Conservation (phyloP, 306 rosid species). For the Abrus precatorius region DNA sequence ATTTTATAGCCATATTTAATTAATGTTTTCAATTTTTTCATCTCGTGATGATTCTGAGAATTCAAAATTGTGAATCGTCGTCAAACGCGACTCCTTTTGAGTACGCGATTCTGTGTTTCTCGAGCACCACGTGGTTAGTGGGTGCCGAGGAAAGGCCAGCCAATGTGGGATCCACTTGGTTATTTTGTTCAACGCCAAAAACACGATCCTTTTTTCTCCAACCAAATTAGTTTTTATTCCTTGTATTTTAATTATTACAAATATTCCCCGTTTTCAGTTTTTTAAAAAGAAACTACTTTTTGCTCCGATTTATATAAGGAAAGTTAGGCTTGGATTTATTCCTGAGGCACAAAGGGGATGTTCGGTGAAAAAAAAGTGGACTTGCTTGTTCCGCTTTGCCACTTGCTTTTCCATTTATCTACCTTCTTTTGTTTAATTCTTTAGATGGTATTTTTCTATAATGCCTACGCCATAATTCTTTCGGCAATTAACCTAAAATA, state of each 20-base stretch:
- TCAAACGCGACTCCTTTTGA: constrained; percentile 61
- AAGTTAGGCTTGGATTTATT: constrained; percentile 37
- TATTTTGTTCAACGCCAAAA: constrained; percentile 57
- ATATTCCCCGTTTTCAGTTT: not conserved
- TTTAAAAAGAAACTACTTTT: not conserved
- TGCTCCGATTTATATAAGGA: not conserved
- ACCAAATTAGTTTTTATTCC: not conserved
- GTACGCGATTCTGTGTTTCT: constrained; percentile 53
- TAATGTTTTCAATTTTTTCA: constrained; percentile 13
- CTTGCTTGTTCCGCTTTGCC: constrained; percentile 31
- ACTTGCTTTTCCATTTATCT: constrained; percentile 8
- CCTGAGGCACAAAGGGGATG: constrained; percentile 35
- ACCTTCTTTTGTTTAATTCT: constrained; percentile 15
- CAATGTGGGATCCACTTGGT: constrained; percentile 64
- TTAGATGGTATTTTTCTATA: constrained; percentile 4
- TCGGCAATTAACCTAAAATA: not conserved
- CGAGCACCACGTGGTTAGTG: constrained; percentile 88
- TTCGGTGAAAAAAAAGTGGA: not conserved
- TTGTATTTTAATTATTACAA: no score
- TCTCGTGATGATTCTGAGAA: not conserved
- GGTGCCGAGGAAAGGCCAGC: constrained; percentile 50
- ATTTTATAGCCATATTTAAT: not conserved
- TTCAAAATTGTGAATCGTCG: constrained; percentile 50
- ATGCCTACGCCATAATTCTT: constrained; percentile 5
- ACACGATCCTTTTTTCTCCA: constrained; percentile 28